phyloP scores from a whole-genome alignment of 139 green algal genomes.

The Eudorina sp. region DNA sequence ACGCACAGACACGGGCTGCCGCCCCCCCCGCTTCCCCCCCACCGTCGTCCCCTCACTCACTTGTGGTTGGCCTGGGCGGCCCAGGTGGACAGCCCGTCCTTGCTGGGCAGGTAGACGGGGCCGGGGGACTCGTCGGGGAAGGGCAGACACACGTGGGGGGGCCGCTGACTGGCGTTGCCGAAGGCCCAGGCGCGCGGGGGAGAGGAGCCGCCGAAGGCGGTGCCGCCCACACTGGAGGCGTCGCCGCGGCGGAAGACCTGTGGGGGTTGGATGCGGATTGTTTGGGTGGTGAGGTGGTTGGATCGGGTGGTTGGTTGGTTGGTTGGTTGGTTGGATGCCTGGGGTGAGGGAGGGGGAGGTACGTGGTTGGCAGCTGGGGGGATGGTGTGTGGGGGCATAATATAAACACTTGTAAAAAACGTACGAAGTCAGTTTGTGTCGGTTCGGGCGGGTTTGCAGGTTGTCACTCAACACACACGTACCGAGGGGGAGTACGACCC shows the following conservation, averaged over 20 bases:
- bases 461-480: neutral
- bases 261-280: too few relatives aligned
- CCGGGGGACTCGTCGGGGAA: slow-evolving; percentile 44
- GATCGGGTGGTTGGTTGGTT: too few relatives aligned
- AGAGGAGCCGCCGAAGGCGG: slow-evolving; percentile 1
- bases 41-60: neutral
- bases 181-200: slow-evolving; percentile 37
- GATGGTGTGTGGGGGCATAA: too few relatives aligned
- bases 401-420: too few relatives aligned
- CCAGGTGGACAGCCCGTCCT: slow-evolving; percentile 21
- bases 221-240: neutral
- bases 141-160: slow-evolving; percentile 46
- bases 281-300: too few relatives aligned
- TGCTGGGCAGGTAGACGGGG: slow-evolving; percentile 50
- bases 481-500: slow-evolving; percentile 49
- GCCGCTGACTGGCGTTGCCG: slow-evolving; percentile 49
- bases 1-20: too few relatives aligned
- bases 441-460: too few relatives aligned
- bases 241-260: slow-evolving; percentile 35
- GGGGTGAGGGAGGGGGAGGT: too few relatives aligned
- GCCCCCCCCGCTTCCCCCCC: neutral
- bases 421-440: too few relatives aligned
- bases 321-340: too few relatives aligned
- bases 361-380: too few relatives aligned
- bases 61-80: neutral